phyloP scores from a whole-genome alignment of 805 yeast species.

The Naumovozyma baii region DNA sequence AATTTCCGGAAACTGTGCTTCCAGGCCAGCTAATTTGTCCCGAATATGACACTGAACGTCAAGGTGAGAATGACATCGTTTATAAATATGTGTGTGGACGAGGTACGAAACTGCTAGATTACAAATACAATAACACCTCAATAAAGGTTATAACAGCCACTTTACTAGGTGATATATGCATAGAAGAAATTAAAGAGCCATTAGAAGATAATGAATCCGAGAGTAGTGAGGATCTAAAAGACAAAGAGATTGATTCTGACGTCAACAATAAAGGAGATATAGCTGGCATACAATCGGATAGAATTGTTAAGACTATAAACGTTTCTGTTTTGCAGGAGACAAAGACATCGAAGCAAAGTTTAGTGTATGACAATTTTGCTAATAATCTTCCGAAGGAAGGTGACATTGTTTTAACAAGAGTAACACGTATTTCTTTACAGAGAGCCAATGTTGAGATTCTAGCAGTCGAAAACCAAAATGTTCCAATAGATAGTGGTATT shows the following conservation, averaged over 20 bases:
- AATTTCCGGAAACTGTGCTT: conserved; percentile 40
- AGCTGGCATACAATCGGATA: conserved; percentile 2
- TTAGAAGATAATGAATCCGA: conserved; percentile 4
- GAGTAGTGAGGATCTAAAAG: conserved; percentile 8
- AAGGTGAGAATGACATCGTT: conserved; percentile 24
- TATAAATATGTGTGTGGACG: conserved; percentile 48
- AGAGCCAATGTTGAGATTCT: conserved; percentile 75
- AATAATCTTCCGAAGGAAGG: conserved; percentile 70
- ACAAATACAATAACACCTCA: conserved; percentile 32
- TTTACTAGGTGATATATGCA: conserved; percentile 46
- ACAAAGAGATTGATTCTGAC: conserved; percentile 5
- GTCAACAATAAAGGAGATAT: neutral
- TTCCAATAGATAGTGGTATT: conserved; percentile 52
- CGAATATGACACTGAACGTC: conserved; percentile 32
- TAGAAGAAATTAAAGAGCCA: conserved; percentile 19
- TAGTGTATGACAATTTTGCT: conserved; percentile 25
- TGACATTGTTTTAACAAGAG: conserved; percentile 69
- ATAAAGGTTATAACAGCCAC: conserved; percentile 47
- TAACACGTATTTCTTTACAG: conserved; percentile 52
- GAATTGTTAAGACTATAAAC: conserved; percentile 14
- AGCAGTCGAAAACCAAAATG: conserved; percentile 52
- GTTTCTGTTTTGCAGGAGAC: conserved; percentile 25
- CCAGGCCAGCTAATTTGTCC: conserved; percentile 81
- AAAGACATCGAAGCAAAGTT: conserved; percentile 5
- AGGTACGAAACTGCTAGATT: conserved; percentile 48